These are phyloP conservation scores for Rhizopogon vesiculosus DNA, from an alignment of 768 basidiomycete species.

Conservation along the genomic window DNA sequence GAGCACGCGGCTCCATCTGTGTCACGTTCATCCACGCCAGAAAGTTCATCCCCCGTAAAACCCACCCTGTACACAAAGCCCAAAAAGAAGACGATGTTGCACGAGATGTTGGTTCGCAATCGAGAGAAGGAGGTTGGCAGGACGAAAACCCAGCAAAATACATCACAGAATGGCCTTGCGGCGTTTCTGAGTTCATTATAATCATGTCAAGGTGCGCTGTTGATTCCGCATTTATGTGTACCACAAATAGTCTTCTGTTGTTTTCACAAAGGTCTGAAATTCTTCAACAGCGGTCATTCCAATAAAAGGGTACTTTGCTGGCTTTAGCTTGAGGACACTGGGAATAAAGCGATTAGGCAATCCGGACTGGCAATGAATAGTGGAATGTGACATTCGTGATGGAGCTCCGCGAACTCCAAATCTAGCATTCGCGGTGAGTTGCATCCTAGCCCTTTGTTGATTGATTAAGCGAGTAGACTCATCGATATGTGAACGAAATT, in stretches of 20 bases:
- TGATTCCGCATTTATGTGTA: background rate
- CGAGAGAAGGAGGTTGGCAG: slow-evolving; percentile 37
- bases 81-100: slow-evolving; percentile 56
- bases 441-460: background rate
- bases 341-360: slow-evolving; percentile 56
- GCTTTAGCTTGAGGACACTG: background rate
- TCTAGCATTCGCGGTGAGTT: background rate
- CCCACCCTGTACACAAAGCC: slow-evolving; percentile 29
- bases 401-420: too few relatives aligned
- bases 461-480: background rate
- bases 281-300: background rate
- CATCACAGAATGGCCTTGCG: slow-evolving; percentile 38
- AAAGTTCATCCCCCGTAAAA: background rate
- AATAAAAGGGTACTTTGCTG: background rate
- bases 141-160: slow-evolving; percentile 13
- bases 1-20: background rate
- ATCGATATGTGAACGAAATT: background rate
- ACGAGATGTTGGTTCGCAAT: slow-evolving; percentile 60
- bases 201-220: background rate
- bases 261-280: background rate
- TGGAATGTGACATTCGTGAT: background rate
- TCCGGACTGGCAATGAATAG: slow-evolving; percentile 50
- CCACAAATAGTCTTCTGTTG: background rate
- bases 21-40: slow-evolving; percentile 1
- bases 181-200: slow-evolving; percentile 46